Conservation (phyloP, 495 filamentous ascomycete genomes). For the Penicillium cinerascens region DNA sequence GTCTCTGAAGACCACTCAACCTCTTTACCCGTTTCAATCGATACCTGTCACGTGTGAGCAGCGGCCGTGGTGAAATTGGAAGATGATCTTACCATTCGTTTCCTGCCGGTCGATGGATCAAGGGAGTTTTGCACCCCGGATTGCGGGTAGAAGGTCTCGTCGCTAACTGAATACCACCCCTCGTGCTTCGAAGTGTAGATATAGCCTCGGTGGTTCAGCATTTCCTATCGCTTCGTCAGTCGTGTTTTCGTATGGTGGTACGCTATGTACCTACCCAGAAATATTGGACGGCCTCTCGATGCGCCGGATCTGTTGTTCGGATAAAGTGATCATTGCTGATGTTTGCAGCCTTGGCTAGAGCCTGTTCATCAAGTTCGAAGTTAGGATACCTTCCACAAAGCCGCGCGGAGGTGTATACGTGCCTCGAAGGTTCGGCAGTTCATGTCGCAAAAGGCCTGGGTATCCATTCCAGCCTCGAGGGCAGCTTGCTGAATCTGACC, state of each 20-base stretch:
- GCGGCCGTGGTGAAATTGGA: neutral
- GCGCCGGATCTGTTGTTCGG: conserved; percentile 79
- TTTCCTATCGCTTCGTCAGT: conserved; percentile 38
- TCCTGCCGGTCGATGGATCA: conserved; percentile 76
- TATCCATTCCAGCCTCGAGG: conserved; percentile 56
- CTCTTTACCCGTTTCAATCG: conserved; percentile 81
- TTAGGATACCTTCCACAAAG: neutral
- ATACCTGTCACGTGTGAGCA: conserved; percentile 44
- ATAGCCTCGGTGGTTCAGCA: conserved; percentile 68
- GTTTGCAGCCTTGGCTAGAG: conserved; percentile 63
- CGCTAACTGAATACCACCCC: conserved; percentile 95
- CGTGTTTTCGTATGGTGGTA: neutral
- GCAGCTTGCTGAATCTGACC: conserved; percentile 79
- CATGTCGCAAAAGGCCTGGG: conserved; percentile 59
- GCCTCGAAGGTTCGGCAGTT: conserved; percentile 50
- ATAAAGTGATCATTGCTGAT: conserved; percentile 82
- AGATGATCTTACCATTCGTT: conserved; percentile 56
- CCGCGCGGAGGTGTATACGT: neutral
- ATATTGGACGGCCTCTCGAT: conserved; percentile 82
- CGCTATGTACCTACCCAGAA: conserved; percentile 64
- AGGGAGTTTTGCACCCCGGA: conserved; percentile 66
- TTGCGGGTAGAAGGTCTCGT: conserved; percentile 92
- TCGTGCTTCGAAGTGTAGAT: conserved; percentile 85
- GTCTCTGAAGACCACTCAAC: conserved; percentile 93
- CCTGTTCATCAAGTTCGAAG: conserved; percentile 26